phyloP scores from a whole-genome alignment of 2,329 filamentous ascomycete species.

The Xylariales sp. region DNA sequence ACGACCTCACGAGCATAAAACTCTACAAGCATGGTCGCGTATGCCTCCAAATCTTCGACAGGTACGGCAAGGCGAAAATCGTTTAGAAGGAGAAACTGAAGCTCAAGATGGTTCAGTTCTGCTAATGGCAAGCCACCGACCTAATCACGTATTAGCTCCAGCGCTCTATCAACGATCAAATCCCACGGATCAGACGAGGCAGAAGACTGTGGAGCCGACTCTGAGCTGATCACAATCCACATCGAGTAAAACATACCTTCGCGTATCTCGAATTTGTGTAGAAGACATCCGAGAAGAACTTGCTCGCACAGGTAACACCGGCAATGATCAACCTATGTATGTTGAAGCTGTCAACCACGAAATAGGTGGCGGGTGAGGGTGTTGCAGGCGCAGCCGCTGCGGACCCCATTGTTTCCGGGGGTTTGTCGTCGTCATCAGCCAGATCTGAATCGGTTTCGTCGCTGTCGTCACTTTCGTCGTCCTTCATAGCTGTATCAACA shows the following conservation, averaged over 20 bases:
- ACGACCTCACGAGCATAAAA: constrained; percentile 94
- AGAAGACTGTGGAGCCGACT: no score
- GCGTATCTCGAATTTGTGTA: constrained; percentile 99
- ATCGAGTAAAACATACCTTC: constrained; percentile 62
- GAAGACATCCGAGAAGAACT: constrained; percentile 98
- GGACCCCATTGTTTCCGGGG: constrained; percentile 19
- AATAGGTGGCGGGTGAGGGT: constrained; percentile 51
- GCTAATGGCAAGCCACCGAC: constrained; percentile 88
- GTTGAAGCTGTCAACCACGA: constrained; percentile 98
- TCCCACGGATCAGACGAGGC: no score
- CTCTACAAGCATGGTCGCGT: constrained; percentile 96
- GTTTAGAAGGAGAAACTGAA: constrained; percentile 93
- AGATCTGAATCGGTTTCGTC: constrained; percentile 48
- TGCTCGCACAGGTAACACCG: constrained; percentile 95
- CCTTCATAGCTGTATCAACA: constrained; percentile 33
- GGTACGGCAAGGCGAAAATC: constrained; percentile 92
- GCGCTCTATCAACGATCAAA: neutral
- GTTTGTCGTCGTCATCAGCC: constrained; percentile 40
- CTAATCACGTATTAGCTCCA: constrained; percentile 39
- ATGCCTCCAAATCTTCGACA: constrained; percentile 92
- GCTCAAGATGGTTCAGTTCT: constrained; percentile 91
- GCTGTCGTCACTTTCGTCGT: constrained; percentile 26
- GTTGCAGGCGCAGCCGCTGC: constrained; percentile 14
- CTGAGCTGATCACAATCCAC: no score
- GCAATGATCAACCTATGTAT: constrained; percentile 96